Base-by-base conservation (phyloP, 2,329 filamentous ascomycete species). In the Aspergillus glaucus region DNA sequence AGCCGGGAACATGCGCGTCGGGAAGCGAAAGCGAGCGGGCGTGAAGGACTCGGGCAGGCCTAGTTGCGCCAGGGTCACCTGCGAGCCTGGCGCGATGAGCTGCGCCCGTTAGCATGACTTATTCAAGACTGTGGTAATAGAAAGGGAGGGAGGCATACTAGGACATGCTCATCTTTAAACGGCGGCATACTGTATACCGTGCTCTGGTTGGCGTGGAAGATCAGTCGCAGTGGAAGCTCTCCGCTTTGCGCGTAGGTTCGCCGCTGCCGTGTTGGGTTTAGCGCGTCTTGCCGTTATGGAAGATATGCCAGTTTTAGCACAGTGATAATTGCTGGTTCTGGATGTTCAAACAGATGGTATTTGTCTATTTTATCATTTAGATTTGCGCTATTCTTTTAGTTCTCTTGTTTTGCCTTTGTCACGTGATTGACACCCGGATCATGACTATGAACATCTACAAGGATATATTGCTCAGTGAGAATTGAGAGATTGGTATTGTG, bases 41-140 rank as follows among this genome's bases (percentile, higher is more conserved):
- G 91, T 95, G 68, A 97, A 85, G n/a, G 82, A 84, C 75, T 96
- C 91, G 60, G 84, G 85, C 60, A 93, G 86, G 45, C 91, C 91
- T 37, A 95, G 80, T 78, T 95, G 90, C 57, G 90, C 91, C 74
- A 95, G 82, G 50, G 90, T 95, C 56, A 85, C 92, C 71, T 87
- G 85, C 67, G 90, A 95, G 64, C 91, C 91, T 46, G 77, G 77
- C 60, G 74, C 74, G 65, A 79, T 76, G 57, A 76, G 68, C 74
- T 76, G 48, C n/a, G 48, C 9, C 41, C 21, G 24, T 9, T 39
- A 41, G 52, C 44, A 53, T 54, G 43, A 40, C 8, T n/a, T n/a
- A 21, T 28, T 26, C 7, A 39, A 10, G 19, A 14, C 32, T 14
- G 14, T 6, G 17, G 41, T 9, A n/a, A 21, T 28, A 44, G 26